These are phyloP conservation scores for Strobilomyces echinocephalus DNA, from an alignment of 768 basidiomycete species.

Conservation along the genomic window DNA sequence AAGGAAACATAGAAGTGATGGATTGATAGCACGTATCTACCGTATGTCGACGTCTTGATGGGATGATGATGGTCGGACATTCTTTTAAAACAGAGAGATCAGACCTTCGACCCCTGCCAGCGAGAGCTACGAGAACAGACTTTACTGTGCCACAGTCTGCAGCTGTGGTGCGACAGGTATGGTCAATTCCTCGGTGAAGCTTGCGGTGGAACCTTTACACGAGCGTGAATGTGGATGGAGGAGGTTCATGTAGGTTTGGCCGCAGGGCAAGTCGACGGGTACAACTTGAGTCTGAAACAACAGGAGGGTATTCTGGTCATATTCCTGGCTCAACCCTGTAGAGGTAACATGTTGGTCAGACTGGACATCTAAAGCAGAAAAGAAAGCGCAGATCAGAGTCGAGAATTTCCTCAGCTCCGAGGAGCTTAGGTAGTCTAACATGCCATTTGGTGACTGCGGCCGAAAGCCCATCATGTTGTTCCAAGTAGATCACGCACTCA, in stretches of 20 bases:
- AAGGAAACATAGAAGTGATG: conserved; percentile 25
- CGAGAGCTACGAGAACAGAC: background rate
- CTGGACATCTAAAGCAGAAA: background rate
- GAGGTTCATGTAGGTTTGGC: too few relatives aligned
- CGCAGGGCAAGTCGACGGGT: too few relatives aligned
- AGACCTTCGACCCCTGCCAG: background rate
- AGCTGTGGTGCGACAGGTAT: background rate
- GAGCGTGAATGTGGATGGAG: too few relatives aligned
- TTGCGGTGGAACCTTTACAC: too few relatives aligned
- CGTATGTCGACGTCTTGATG: background rate
- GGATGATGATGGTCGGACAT: background rate
- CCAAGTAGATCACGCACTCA: background rate
- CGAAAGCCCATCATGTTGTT: conserved; percentile 11
- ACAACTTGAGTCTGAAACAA: too few relatives aligned
- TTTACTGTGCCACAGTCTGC: background rate
- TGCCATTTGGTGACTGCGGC: conserved; percentile 27
- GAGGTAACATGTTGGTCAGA: background rate
- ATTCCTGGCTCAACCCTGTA: background rate
- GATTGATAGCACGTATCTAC: conserved; percentile 5
- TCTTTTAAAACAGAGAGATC: background rate
- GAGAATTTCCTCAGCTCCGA: conserved; percentile 24
- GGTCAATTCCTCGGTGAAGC: too few relatives aligned
- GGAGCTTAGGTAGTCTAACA: conserved; percentile 30
- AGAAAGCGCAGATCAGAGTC: background rate
- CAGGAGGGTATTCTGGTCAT: too few relatives aligned